Evolutionary conservation across 768 basidiomycete species (phyloP).

Genomic region (Asterophora parasitica): DNA sequence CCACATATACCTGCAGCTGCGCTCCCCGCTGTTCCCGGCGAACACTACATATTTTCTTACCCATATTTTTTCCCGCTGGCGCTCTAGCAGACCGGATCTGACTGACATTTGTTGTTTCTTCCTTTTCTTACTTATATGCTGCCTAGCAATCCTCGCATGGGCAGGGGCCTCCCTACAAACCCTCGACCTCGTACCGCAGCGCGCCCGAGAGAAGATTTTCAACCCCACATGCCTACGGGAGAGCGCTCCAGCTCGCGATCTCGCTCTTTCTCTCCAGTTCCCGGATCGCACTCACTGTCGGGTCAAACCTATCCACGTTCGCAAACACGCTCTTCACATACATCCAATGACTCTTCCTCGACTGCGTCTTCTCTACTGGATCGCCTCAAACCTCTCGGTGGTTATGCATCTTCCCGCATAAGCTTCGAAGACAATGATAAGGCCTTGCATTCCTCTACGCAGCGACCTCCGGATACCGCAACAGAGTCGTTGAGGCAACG

Average conservation of each 20-base stretch:
- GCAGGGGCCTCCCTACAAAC: slow-evolving; percentile 31
- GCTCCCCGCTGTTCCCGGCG: neutral
- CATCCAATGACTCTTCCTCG: slow-evolving; percentile 8
- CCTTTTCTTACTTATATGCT: slow-evolving; percentile 7
- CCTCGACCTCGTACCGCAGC: slow-evolving; percentile 30
- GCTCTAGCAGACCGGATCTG: slow-evolving; percentile 9
- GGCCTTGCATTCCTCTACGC: neutral
- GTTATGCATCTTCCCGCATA: slow-evolving; percentile 37
- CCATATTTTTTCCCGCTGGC: neutral
- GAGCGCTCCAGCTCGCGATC: neutral
- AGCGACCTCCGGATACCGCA: neutral
- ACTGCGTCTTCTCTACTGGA: slow-evolving; percentile 31
- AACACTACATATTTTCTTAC: neutral
- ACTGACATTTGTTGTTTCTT: slow-evolving; percentile 3
- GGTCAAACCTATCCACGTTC: neutral
- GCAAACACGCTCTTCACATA: neutral
- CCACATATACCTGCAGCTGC: neutral
- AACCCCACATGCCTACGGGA: neutral
- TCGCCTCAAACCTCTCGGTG: slow-evolving; percentile 26
- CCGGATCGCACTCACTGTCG: neutral
- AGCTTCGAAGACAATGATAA: slow-evolving; percentile 38
- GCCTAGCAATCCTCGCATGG: slow-evolving; percentile 18
- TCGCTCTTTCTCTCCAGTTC: slow-evolving; percentile 1
- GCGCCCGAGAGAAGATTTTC: slow-evolving; percentile 6
- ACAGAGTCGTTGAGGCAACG: slow-evolving; percentile 4